Percentiles rank a stretch among this genome's conserved stretches.
Evolutionary conservation across 108 stramenopile genomes (phyloP).

Genomic region (Skeletonema potamos): DNA sequence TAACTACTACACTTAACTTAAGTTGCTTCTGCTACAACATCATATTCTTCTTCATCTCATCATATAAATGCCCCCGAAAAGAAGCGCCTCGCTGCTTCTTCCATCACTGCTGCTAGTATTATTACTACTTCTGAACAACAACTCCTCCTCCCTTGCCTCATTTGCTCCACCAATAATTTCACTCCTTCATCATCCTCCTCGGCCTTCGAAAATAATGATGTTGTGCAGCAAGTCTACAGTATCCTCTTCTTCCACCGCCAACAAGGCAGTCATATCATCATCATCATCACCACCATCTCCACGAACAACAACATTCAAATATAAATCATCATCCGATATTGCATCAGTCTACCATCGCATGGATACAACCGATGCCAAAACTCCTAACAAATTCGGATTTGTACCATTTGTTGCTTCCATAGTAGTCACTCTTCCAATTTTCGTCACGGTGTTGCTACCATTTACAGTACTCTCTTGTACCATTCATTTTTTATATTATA

Average conservation of each 20-base stretch:
- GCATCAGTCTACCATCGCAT: slow-evolving; percentile 23
- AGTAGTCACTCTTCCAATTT: slow-evolving; percentile 15
- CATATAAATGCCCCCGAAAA: neutral
- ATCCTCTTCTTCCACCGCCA: neutral
- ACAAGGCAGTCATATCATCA: neutral
- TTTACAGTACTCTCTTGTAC: slow-evolving; percentile 18
- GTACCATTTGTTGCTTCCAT: slow-evolving; percentile 17
- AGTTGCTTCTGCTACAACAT: too few species aligned
- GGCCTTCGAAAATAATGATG: neutral
- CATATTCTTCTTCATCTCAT: neutral
- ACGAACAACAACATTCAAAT: neutral
- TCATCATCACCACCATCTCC: neutral
- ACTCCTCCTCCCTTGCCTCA: too few species aligned
- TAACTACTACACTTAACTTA: too few species aligned
- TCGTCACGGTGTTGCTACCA: slow-evolving; percentile 12
- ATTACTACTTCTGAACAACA: too few species aligned
- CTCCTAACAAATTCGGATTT: neutral
- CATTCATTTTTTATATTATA: slow-evolving; percentile 3
- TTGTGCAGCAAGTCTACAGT: neutral
- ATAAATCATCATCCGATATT: slow-evolving; percentile 8
- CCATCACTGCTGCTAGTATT: neutral
- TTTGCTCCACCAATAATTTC: too few species aligned
- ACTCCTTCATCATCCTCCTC: neutral
- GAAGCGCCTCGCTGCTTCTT: neutral
- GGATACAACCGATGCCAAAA: slow-evolving; percentile 23